These are phyloP conservation scores for Beauveria medogensis DNA, from an alignment of 2,329 filamentous ascomycete genomes.

Conservation along the genomic window DNA sequence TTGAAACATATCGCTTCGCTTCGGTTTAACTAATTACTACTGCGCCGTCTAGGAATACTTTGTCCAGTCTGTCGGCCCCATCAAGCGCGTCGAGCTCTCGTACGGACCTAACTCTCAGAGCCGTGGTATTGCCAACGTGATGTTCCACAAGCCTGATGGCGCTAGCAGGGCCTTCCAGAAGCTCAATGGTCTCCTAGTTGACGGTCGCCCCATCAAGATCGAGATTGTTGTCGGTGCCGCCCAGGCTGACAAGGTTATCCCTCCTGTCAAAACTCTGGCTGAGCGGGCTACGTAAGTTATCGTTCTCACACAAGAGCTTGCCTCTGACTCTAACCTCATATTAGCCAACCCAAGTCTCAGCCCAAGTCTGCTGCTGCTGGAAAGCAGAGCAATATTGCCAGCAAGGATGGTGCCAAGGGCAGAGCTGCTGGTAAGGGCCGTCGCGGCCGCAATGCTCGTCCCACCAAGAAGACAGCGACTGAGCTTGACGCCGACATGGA, in stretches of 20 bases:
- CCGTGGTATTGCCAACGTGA: constrained; percentile 85
- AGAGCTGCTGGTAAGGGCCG: constrained; percentile 33
- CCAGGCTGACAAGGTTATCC: constrained; percentile 57
- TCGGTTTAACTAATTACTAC: constrained; percentile 58
- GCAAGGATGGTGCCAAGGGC: constrained; percentile 32
- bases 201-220: constrained; percentile 88
- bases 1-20: constrained; percentile 19
- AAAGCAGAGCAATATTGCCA: constrained; percentile 53
- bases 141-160: constrained; percentile 72
- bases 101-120: constrained; percentile 90
- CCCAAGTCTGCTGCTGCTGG: constrained; percentile 76
- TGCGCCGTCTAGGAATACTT: constrained; percentile 87
- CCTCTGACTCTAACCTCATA: constrained; percentile 14
- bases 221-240: constrained; percentile 82
- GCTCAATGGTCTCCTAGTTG: constrained; percentile 83
- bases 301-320: too few species aligned
- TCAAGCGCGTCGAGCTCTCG: constrained; percentile 84
- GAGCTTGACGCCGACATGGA: constrained; percentile 97
- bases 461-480: constrained; percentile 81
- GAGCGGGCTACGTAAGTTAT: constrained; percentile 60
- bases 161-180: constrained; percentile 77
- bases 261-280: constrained; percentile 61
- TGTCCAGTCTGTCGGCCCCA: constrained; percentile 72
- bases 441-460: constrained; percentile 51
- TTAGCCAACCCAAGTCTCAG: constrained; percentile 56